Base-by-base conservation (phyloP, 2,329 filamentous ascomycete genomes). In the Phaeosphaeriaceae sp. region DNA sequence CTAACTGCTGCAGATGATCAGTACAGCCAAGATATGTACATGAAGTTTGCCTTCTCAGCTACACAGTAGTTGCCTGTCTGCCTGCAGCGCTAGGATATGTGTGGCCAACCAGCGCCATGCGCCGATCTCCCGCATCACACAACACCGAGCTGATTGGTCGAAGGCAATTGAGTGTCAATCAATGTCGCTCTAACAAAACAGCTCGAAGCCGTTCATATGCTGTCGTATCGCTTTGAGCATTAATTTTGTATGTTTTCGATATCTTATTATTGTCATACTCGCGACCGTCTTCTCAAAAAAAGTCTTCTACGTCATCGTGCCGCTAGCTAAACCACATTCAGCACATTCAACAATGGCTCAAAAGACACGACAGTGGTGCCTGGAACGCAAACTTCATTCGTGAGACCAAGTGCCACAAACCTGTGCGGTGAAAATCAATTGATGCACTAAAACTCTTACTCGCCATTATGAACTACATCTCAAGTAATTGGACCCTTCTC, bases 381-480 rank as follows among this genome's bases (percentile, higher is more conserved):
- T 24, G 10, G 21, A 10, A 24, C n/a, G 2, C 22, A 21, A 27
- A 52, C 53, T 17, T 13, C 41, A 15, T 15, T 40, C 48, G 21
- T 19, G 33, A 45, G 49, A 19, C 31, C 15, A 17, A 19, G 10
- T 36, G 20, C 7, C 36, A 19, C 27, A 40, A 33, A 17, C 13
- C 19, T 11, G 25, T 49, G 5, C 20, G 5, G 4, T 41, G 7
- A 20, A n/a, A 17, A 21, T 24, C 21, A 15, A 7, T 7, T 13
- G n/a, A 21, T 11, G n/a, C 9, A 5, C 17, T 4, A 11, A 20
- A 20, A 17, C 17, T 1, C 13, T 17, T 36, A 48, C 9, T 45
- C 45, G 3, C 25, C 62, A 70, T 51, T 36, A 75, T 76, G 73
- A 75, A 73, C 56, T 67, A 69, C 63, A 63, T 75, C 21, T 73